Base-by-base conservation (phyloP, 352 stramenopile genomes). In the Phytopythium litorale region DNA sequence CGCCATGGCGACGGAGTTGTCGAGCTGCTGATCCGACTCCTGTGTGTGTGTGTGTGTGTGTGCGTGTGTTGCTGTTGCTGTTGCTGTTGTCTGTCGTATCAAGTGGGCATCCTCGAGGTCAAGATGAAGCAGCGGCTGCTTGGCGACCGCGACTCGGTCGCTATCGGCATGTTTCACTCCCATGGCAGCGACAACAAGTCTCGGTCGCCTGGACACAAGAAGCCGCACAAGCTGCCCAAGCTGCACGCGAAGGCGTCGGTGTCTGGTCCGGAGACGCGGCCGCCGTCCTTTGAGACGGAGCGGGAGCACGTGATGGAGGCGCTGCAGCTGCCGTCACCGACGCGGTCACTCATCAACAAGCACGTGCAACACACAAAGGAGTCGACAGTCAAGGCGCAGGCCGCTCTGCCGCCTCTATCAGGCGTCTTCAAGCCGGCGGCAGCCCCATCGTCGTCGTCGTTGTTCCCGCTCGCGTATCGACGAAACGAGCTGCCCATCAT, bases 401-500 rank as follows among this genome's bases (percentile, higher is more conserved):
- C 68, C 0, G 35, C 70, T n/a, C 63, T 90, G 3, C 81, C 79
- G 16, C 79, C 81, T 2, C 53, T 90, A 12, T 72, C 81, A 13
- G 81, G 81, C 12, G 76, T 71, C 0, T 90, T 81, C 66, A 87
- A 85, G 52, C 80, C 76, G 40, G 62, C 52, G 8, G 67, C 72
- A 38, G 65, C 68, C 13, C 21, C 35, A 2, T 15, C 54, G 3
- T 80, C 81, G 3, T 80, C 81, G 7, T 85, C 81, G 50, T 67
- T 79, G 43, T 88, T 90, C 56, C 79, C 78, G 28, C 73, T 79
- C 30, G 77, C 77, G 0, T 90, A 90, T 40, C 67, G 78, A 52
- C 79, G 81, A 33, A 81, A 81, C 52, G 79, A 90, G 42, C 64
- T 90, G 12, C 81, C 81, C 11, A 87, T 90, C 59, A 87, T 88